Base-by-base conservation (phyloP, 768 basidiomycete species). In the Fomitopsis serialis region DNA sequence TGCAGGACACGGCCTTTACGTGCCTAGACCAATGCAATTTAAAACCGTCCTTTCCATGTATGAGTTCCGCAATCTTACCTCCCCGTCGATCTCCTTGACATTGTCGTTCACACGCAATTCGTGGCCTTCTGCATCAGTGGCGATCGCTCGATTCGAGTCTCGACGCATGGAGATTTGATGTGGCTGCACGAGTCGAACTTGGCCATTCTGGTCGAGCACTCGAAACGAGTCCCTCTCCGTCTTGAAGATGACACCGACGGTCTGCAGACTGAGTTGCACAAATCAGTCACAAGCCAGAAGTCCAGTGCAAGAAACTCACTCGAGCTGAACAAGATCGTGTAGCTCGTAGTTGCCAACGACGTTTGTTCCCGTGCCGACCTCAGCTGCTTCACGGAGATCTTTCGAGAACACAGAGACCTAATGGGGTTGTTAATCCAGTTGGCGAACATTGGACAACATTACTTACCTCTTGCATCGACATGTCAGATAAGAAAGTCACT, bases 391-490 rank as follows among this genome's bases (percentile, higher is more conserved):
- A 60, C 97, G 86, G 23, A 99, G 74, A 71, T 99, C 97, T 73
- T 95, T 96, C 0, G 93, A 89, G 72, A 99, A 99, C 2, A 97
- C 96, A 24, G 92, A 93, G 47, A 98, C 88, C 93, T 96, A 61
- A 44, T 22, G 24, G 49, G 23, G 27, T 51, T 23, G 55, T 29
- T 19, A 46, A 35, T 10, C 13, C 5, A 24, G 19, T n/a, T 23
- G 24, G 35, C 36, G 44, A 15, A 34, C 22, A 2, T 25, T 15
- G n/a, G 50, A 1, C 25, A 36, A 19, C 12, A 55, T 6, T 40
- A 6, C 10, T 60, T 47, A 92, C 94, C 82, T 98, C 96, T 62
- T 92, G 89, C 83, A 94, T 85, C 2, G 89, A 88, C 84, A 98
- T 90, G 66, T 98, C 97, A n/a, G 92, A 96, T 60, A 97, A 71